Base-by-base conservation (phyloP, 257 asterid genomes). In the Marsdenia floribunda region DNA sequence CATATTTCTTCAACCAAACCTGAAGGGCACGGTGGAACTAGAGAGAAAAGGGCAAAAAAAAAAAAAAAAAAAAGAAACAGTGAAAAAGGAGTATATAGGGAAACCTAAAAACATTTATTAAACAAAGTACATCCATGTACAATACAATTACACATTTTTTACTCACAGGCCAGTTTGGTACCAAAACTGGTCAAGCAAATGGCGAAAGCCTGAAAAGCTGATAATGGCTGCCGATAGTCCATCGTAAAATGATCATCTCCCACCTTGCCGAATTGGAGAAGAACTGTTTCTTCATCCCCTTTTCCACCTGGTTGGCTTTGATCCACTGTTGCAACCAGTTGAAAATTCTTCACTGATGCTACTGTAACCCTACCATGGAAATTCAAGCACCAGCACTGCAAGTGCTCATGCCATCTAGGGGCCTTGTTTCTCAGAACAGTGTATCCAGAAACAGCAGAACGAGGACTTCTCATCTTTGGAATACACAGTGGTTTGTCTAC, bases 331-430 rank as follows among this genome's bases (percentile, higher is more conserved):
- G 97, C 96, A 21, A 88, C 92, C 29, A 93, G 87, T 71, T 93
- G 97, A 77, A 93, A 93, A 68, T 93, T 93, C 87, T 93, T 93
- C 14, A 93, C 98, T 0, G 98, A 91, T 5, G 98, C 98, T 7
- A 90, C 97, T 0, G 98, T 93, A 14, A 93, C 98, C 81, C 98
- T 83, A 5, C 97, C 98, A 8, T 93, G 98, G 80, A 93, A 93
- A 83, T 93, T 93, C 86, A 93, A 84, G 86, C 98, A 93, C 98
- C 98, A 93, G 71, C 97, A 93, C 76, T 93, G 96, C 83, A 93
- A 82, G 77, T 91, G 92, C 53, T 93, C 97, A 9, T 93, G 97
- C 98, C 98, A 91, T 70, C 97, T 78, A 0, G 98, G 98, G 42
- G 97, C 89, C 78, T 93, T 93, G 85, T 91, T 93, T 82, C 83